Evolutionary conservation across 305 asterid genomes (phyloP).

Genomic region (Plantago lanceolata): DNA sequence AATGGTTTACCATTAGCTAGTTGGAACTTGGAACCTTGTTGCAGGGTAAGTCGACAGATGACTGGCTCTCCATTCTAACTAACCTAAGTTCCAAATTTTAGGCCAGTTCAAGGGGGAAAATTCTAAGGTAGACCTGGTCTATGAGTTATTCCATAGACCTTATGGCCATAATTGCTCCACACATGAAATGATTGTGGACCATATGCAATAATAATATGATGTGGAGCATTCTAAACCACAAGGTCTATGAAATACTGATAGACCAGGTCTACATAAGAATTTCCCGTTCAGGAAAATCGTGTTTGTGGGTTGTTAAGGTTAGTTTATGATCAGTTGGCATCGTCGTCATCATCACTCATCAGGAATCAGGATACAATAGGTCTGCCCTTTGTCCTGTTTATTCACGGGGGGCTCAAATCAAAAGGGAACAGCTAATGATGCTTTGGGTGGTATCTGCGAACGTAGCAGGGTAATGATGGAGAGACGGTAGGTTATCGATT

Average conservation of each 20-base stretch:
- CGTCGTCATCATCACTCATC: conserved; percentile 9
- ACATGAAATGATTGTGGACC: too few relatives aligned
- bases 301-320: conserved; percentile 15
- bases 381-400: conserved; percentile 13
- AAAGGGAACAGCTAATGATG: conserved; percentile 22
- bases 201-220: too few relatives aligned
- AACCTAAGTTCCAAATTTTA: conserved; percentile 2
- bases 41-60: conserved; percentile 2
- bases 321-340: conserved; percentile 29
- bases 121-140: too few relatives aligned
- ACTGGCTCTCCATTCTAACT: conserved; percentile 16
- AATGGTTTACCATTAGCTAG: conserved; percentile 28
- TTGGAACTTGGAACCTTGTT: conserved; percentile 22
- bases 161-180: too few relatives aligned
- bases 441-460: conserved; percentile 34
- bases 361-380: conserved; percentile 25
- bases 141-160: too few relatives aligned
- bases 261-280: too few relatives aligned
- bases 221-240: too few relatives aligned
- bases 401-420: conserved; percentile 1
- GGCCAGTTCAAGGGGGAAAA: too few relatives aligned
- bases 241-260: too few relatives aligned
- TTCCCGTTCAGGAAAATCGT: conserved; percentile 4
- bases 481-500: conserved; percentile 20
- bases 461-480: background rate